Evolutionary conservation across 208 protist genomes (phyloP).

Genomic region (Crithidia brevicula): DNA sequence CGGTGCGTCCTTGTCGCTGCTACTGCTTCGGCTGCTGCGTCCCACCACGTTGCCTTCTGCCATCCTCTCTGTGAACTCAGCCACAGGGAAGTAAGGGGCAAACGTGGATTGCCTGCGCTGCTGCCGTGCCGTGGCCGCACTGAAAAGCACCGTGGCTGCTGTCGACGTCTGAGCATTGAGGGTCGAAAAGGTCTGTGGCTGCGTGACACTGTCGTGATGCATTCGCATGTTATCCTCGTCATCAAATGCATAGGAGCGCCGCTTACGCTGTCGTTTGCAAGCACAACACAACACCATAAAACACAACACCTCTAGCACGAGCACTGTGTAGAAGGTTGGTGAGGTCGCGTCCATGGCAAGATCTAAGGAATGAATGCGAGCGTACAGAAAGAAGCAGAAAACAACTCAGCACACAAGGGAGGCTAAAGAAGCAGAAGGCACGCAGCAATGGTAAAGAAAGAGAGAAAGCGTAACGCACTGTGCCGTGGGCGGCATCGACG

Average conservation of each 20-base stretch:
- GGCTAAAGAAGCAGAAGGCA: too few relatives aligned
- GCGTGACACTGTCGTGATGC: not conserved
- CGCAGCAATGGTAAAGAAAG: too few relatives aligned
- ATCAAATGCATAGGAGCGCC: not conserved
- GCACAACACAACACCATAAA: not conserved
- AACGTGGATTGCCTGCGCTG: not conserved
- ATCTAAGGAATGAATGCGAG: not conserved
- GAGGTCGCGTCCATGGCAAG: not conserved
- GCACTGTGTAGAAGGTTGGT: not conserved
- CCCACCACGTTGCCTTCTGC: not conserved
- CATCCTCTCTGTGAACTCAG: not conserved
- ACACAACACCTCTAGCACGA: not conserved
- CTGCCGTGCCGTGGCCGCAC: not conserved
- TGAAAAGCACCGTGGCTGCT: slow-evolving; percentile 6
- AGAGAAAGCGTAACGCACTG: too few relatives aligned
- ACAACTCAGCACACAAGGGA: not conserved
- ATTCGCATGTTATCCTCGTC: not conserved
- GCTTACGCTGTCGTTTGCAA: not conserved
- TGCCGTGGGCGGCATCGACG: too few relatives aligned
- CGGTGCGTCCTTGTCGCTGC: not conserved
- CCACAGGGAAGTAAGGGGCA: slow-evolving; percentile 2
- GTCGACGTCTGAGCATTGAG: too few relatives aligned
- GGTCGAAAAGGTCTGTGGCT: too few relatives aligned
- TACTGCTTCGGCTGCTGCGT: not conserved
- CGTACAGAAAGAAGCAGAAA: not conserved